Conservation (phyloP, 352 stramenopile genomes). For the Phytophthora megakarya region DNA sequence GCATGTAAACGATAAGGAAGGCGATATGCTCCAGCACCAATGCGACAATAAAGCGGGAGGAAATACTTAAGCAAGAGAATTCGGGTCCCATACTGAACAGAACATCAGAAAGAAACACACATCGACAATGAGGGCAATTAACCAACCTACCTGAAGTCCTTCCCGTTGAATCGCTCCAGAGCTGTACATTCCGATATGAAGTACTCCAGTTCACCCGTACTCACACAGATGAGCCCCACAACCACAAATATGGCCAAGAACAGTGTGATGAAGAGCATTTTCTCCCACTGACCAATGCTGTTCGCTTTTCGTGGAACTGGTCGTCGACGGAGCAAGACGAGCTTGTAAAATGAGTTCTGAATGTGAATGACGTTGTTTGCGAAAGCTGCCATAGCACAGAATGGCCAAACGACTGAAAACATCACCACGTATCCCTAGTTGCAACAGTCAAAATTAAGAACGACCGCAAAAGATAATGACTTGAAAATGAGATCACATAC, state of each 20-base stretch:
- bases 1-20: constrained; percentile 74
- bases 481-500: constrained; percentile 34
- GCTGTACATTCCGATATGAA: constrained; percentile 75
- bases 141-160: constrained; percentile 77
- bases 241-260: constrained; percentile 85
- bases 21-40: constrained; percentile 78
- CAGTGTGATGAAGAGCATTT: constrained; percentile 85
- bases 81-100: constrained; percentile 76
- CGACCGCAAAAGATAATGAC: background rate
- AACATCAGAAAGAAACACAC: constrained; percentile 12
- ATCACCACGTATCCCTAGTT: constrained; percentile 85
- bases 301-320: constrained; percentile 83
- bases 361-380: constrained; percentile 87
- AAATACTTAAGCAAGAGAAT: constrained; percentile 78
- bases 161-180: constrained; percentile 79
- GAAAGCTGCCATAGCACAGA: constrained; percentile 77
- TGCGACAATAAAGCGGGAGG: constrained; percentile 78
- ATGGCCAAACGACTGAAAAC: constrained; percentile 89
- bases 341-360: constrained; percentile 84
- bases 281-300: constrained; percentile 88
- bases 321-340: constrained; percentile 69
- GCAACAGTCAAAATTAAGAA: constrained; percentile 1
- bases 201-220: constrained; percentile 82
- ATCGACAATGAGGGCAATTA: background rate
- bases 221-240: constrained; percentile 85